Evolutionary conservation across 108 stramenopile species (phyloP).

Genomic region (Schizochytrium sp.): DNA sequence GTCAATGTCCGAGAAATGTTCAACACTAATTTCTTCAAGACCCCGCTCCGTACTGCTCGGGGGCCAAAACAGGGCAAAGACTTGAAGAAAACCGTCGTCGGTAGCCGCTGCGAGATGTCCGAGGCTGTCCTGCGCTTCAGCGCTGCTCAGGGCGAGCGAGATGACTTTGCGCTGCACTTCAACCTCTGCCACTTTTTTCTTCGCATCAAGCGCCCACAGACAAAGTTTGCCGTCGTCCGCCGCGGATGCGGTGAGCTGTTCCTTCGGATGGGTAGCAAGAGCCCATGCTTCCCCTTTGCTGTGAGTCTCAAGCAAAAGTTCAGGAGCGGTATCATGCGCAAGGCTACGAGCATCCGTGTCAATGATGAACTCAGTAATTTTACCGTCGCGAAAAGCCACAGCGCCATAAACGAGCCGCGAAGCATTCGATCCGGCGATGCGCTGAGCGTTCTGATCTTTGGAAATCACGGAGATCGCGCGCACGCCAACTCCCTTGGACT

Average conservation of each 20-base stretch:
- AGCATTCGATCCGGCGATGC: not conserved
- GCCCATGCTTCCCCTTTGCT: not conserved
- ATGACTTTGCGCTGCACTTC: not conserved
- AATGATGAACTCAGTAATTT: not conserved
- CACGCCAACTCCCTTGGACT: no score
- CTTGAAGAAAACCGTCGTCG: not conserved
- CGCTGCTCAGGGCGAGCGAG: not conserved
- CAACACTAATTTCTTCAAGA: no score
- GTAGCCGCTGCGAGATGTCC: not conserved
- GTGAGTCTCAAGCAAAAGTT: not conserved
- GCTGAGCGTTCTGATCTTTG: no score
- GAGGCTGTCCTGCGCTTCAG: not conserved
- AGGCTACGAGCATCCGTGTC: not conserved
- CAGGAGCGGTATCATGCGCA: not conserved
- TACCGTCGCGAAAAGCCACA: not conserved
- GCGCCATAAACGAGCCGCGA: not conserved
- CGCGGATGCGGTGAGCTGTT: not conserved
- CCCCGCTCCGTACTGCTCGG: no score
- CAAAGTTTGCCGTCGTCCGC: not conserved
- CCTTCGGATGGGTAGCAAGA: not conserved
- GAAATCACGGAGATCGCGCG: no score
- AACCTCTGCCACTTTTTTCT: not conserved
- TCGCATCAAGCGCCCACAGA: not conserved
- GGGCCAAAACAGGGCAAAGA: not conserved
- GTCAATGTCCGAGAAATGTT: no score